These are phyloP conservation scores for Debaryomyces coudertii DNA, from an alignment of 1,139 yeast genomes.

Conservation along the genomic window DNA sequence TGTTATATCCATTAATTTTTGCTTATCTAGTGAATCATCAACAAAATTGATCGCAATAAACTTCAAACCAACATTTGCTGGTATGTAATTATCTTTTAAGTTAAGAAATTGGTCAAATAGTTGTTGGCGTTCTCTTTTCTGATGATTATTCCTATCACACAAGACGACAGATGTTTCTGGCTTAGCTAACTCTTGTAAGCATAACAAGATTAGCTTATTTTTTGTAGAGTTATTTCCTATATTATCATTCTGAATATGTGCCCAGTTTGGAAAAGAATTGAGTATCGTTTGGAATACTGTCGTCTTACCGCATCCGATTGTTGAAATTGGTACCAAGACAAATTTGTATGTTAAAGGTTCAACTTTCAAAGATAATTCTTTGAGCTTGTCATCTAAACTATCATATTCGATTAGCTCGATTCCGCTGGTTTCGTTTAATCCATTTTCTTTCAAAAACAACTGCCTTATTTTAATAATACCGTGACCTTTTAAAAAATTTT, in stretches of 20 bases:
- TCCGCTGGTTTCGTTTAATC: constrained; percentile 39
- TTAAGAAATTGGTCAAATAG: constrained; percentile 58
- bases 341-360: constrained; percentile 39
- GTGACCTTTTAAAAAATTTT: constrained; percentile 55
- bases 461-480: constrained; percentile 77
- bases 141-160: constrained; percentile 85
- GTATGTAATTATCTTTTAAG: constrained; percentile 38
- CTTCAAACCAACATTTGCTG: constrained; percentile 37
- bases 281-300: constrained; percentile 69
- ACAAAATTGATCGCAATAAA: constrained; percentile 74
- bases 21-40: constrained; percentile 27
- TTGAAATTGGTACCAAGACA: constrained; percentile 79
- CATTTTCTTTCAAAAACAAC: constrained; percentile 50
- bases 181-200: constrained; percentile 41
- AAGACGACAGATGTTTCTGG: constrained; percentile 53
- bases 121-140: constrained; percentile 66
- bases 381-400: constrained; percentile 19
- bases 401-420: constrained; percentile 33
- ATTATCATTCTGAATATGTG: constrained; percentile 85
- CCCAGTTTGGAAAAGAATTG: constrained; percentile 64
- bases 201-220: constrained; percentile 53
- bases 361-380: constrained; percentile 13
- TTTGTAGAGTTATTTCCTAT: constrained; percentile 54
- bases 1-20: constrained; percentile 55
- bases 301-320: constrained; percentile 95